A percentile compares a stretch with the other conserved stretches of the same genome.
Evolutionary conservation across 2,329 filamentous ascomycete genomes (phyloP).

Genomic region (Arthrocladium fulminans): DNA sequence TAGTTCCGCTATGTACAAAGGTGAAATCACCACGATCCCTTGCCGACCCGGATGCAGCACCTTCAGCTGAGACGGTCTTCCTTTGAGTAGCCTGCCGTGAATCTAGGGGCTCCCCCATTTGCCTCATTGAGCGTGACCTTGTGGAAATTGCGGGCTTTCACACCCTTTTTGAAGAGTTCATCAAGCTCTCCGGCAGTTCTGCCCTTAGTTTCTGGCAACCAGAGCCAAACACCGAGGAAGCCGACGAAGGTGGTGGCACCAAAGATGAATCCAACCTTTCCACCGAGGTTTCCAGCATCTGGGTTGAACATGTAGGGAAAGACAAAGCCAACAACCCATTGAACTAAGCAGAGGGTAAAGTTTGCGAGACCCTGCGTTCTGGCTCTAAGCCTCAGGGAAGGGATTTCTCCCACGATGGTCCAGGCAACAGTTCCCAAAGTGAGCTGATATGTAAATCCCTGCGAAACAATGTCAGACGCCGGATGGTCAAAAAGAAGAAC

Average conservation of each 20-base stretch:
- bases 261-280: slow-evolving; percentile 16
- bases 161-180: background rate
- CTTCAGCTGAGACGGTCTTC: too few species aligned
- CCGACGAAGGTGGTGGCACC: background rate
- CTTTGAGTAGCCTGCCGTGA: too few species aligned
- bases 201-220: slow-evolving; percentile 7
- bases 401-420: slow-evolving; percentile 1
- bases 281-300: slow-evolving; percentile 14
- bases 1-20: too few species aligned
- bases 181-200: background rate
- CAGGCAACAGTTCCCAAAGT: slow-evolving; percentile 3
- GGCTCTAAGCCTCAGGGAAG: background rate
- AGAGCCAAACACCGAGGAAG: background rate
- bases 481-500: background rate
- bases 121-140: too few species aligned
- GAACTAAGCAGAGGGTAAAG: background rate
- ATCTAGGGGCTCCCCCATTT: too few species aligned
- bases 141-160: too few species aligned
- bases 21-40: too few species aligned
- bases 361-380: background rate
- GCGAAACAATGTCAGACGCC: background rate
- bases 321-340: slow-evolving; percentile 13
- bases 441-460: background rate
- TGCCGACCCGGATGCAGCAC: too few species aligned
- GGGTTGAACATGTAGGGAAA: slow-evolving; percentile 18